Conservation (phyloP, 331 rosid species). For the Pyracantha coccinea region DNA sequence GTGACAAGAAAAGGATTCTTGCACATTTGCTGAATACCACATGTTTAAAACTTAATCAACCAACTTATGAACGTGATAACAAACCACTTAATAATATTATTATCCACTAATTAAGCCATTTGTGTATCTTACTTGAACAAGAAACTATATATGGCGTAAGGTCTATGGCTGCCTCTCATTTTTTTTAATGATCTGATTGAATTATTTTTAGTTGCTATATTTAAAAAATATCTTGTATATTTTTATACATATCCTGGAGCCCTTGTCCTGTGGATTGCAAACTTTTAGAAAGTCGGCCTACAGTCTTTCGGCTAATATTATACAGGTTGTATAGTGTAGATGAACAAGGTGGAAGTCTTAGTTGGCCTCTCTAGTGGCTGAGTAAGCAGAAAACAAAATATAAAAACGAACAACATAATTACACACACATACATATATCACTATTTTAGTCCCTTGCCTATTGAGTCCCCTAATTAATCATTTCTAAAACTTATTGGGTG, state of each 20-base stretch:
- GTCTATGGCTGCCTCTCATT: background rate
- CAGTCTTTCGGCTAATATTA: constrained; percentile 11
- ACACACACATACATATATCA: no score
- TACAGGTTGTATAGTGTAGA: constrained; percentile 6
- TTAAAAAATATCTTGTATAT: background rate
- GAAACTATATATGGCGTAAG: constrained; percentile 1
- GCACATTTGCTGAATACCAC: constrained; percentile 6
- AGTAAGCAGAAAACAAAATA: constrained; percentile 6
- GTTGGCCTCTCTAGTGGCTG: constrained; percentile 28
- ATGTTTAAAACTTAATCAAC: constrained; percentile 13
- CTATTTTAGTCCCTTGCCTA: no score
- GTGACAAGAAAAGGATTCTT: constrained; percentile 10
- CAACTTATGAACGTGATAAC: constrained; percentile 3
- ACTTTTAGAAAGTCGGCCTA: constrained; percentile 22
- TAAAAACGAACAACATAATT: constrained; percentile 1
- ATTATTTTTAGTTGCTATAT: constrained; percentile 2
- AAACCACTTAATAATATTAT: constrained; percentile 10
- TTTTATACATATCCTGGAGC: constrained; percentile 7
- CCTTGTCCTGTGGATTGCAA: background rate
- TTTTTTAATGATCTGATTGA: background rate
- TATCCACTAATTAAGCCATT: constrained; percentile 10
- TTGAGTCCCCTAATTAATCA: no score
- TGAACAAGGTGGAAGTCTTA: constrained; percentile 44
- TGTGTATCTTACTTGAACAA: constrained; percentile 21
- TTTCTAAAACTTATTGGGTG: no score